Base-by-base conservation (phyloP, 495 filamentous ascomycete species). In the Tuber brumale region DNA sequence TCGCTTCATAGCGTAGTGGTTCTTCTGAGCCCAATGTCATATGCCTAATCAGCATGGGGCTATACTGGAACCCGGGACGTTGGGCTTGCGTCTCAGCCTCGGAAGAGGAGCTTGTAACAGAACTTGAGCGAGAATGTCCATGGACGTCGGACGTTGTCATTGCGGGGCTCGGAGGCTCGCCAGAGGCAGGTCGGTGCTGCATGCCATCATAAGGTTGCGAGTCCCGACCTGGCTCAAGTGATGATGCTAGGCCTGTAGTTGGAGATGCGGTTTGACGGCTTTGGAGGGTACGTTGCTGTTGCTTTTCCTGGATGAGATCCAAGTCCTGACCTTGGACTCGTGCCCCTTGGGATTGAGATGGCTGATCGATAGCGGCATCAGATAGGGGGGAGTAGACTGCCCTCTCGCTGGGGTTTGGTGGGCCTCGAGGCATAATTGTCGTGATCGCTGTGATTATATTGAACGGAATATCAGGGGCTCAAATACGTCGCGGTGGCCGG, bases 111-210 rank as follows among this genome's bases (percentile, higher is more conserved):
- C 16, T 43, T 14, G n/a, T 21, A 19, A 73, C 75, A 23, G 70
- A 72, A 14, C 41, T 42, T 16, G 73, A 77, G 42, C 39, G 14
- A 3, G 73, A 72, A 5, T 70, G 73, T 23, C 35, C 72, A n/a
- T 77, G 73, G 35, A 77, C 51, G 48, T 75, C 73, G 19, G 73
- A 75, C 1, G 51, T 70, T 41, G 76, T 77, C 43, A 70, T 70
- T 42, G 70, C 76, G 6, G 73, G 76, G 39, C 70, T 75, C 69
- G 21, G 21, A 10, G 48, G 48, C 48, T 51, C 23, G 21, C 48
- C 48, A 10, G 1, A 51, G 48, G 21, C 23, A n/a, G 48, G 48
- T n/a, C 23, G 48, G 23, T 51, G 21, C 23, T 51, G 48, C 21
- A 9, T 21, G 45, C 45, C 18, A 46, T 3, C 18, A 18, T 46